Percentiles rank a stretch among this genome's conserved stretches.
Conservation (phyloP, 495 filamentous ascomycete genomes). For the Hypoxylon fragiforme region DNA sequence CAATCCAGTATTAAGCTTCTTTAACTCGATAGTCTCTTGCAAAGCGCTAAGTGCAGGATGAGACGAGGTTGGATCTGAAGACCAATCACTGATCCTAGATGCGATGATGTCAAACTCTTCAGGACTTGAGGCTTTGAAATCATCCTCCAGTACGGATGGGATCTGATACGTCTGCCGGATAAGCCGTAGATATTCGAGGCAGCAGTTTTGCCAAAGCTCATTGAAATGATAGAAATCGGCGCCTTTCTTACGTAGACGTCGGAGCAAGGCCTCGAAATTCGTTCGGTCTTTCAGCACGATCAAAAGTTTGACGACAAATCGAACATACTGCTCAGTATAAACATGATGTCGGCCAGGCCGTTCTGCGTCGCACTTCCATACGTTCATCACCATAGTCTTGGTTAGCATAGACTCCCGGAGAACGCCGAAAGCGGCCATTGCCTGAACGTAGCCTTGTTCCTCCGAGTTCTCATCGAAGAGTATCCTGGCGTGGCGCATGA, state of each 20-base stretch:
- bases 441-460: conserved; percentile 40
- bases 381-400: conserved; percentile 90
- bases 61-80: conserved; percentile 48
- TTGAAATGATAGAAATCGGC: conserved; percentile 83
- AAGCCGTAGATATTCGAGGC: conserved; percentile 71
- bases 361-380: conserved; percentile 95
- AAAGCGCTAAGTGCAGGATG: conserved; percentile 68
- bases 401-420: conserved; percentile 88
- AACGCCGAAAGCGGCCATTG: conserved; percentile 70
- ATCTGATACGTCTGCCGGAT: conserved; percentile 71
- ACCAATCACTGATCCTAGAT: conserved; percentile 54
- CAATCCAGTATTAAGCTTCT: conserved; percentile 80
- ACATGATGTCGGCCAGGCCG: conserved; percentile 90
- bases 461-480: conserved; percentile 58
- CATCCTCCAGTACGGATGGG: conserved; percentile 68
- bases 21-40: conserved; percentile 85
- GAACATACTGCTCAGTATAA: conserved; percentile 87
- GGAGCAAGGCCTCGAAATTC: conserved; percentile 79
- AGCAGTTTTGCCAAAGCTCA: conserved; percentile 82
- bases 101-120: conserved; percentile 75
- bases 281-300: conserved; percentile 73
- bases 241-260: conserved; percentile 78
- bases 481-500: conserved; percentile 74
- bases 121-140: conserved; percentile 75
- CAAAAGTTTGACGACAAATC: conserved; percentile 75